phyloP scores from a whole-genome alignment of 352 stramenopile genomes.

The Phytophthora brassicae region DNA sequence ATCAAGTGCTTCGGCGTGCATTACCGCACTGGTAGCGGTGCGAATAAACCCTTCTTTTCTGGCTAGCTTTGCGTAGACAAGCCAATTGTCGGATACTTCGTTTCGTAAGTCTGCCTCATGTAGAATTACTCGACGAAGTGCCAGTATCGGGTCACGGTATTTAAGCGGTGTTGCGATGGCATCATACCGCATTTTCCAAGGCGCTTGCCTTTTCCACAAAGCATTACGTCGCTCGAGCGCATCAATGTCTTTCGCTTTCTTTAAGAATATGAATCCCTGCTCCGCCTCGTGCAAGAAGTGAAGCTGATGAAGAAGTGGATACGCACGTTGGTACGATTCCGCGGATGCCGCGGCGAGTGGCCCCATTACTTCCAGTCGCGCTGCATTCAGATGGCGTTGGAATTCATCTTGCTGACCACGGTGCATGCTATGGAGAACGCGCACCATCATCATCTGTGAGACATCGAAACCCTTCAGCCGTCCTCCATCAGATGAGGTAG shows the following conservation, averaged over 20 bases:
- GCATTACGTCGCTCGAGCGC: slow-evolving; percentile 32
- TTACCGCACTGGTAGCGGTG: slow-evolving; percentile 80
- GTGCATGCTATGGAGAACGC: slow-evolving; percentile 80
- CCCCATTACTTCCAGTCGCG: slow-evolving; percentile 68
- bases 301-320: slow-evolving; percentile 74
- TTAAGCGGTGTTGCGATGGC: slow-evolving; percentile 77
- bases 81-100: slow-evolving; percentile 82
- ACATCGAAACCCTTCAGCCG: slow-evolving; percentile 69
- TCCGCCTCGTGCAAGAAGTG: slow-evolving; percentile 81
- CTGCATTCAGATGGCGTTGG: slow-evolving; percentile 62
- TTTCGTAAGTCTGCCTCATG: slow-evolving; percentile 59
- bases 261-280: slow-evolving; percentile 64
- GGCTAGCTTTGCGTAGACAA: slow-evolving; percentile 80
- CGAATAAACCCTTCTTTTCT: slow-evolving; percentile 84
- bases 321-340: slow-evolving; percentile 77
- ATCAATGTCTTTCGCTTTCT: slow-evolving; percentile 29
- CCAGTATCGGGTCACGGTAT: slow-evolving; percentile 83
- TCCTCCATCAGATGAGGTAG: slow-evolving; percentile 19
- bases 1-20: slow-evolving; percentile 80
- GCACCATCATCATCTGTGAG: slow-evolving; percentile 77
- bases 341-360: slow-evolving; percentile 66
- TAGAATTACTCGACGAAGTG: slow-evolving; percentile 76
- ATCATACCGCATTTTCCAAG: slow-evolving; percentile 74
- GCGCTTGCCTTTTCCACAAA: slow-evolving; percentile 59
- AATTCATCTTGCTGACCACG: slow-evolving; percentile 55